Evolutionary conservation across 2,329 filamentous ascomycete species (phyloP).

Genomic region (Alternaria postmessia): DNA sequence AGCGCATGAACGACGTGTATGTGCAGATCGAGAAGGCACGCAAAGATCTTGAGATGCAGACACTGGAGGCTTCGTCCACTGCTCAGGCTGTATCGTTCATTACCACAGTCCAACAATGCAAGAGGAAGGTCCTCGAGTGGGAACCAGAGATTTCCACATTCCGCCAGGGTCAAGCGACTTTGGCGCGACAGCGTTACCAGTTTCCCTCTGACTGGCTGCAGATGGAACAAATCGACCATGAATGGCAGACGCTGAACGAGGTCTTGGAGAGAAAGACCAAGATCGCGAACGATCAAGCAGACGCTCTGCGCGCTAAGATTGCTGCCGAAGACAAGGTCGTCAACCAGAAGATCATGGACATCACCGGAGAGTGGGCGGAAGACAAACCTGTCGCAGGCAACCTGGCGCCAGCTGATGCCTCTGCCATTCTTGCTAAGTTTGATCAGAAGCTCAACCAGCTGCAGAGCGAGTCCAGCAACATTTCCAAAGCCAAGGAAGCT

Average conservation of each 20-base stretch:
- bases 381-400: slow-evolving; percentile 97
- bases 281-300: slow-evolving; percentile 94
- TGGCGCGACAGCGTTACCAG: slow-evolving; percentile 90
- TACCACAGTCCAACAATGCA: slow-evolving; percentile 95
- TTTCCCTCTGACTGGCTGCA: slow-evolving; percentile 94
- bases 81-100: slow-evolving; percentile 98
- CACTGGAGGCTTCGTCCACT: slow-evolving; percentile 91
- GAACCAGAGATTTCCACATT: slow-evolving; percentile 96
- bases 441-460: slow-evolving; percentile 85
- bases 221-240: slow-evolving; percentile 94
- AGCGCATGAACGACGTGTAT: slow-evolving; percentile 90
- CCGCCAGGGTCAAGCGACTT: slow-evolving; percentile 90
- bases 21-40: slow-evolving; percentile 90
- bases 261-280: slow-evolving; percentile 91
- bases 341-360: slow-evolving; percentile 84
- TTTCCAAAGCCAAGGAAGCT: slow-evolving; percentile 95
- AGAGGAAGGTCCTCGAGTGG: slow-evolving; percentile 92
- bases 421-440: slow-evolving; percentile 80
- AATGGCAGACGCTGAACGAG: slow-evolving; percentile 94
- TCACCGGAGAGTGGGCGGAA: slow-evolving; percentile 88
- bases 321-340: slow-evolving; percentile 91
- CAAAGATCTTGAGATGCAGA: slow-evolving; percentile 88
- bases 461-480: slow-evolving; percentile 88
- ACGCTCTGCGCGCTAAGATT: slow-evolving; percentile 94
- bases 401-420: slow-evolving; percentile 88